Base-by-base conservation (phyloP, 345 rosid species). In the Populus tremula region DNA sequence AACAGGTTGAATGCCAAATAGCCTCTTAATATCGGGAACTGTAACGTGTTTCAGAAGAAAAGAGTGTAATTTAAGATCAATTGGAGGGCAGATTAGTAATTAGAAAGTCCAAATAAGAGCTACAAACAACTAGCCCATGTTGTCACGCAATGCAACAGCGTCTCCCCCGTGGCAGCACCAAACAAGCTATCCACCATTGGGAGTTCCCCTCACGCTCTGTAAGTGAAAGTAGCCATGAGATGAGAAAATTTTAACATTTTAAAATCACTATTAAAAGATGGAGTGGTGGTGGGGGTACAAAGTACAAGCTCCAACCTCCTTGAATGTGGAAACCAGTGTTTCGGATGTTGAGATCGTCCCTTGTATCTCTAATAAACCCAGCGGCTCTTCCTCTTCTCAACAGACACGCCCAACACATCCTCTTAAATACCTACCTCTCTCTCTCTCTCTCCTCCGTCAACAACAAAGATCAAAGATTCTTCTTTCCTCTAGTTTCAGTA, bases 241-340 rank as follows among this genome's bases (percentile, higher is more conserved):
- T 7, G 8, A 7, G 41, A 38, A 38, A 6, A 18, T 59, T 59
- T 59, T 4, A 23, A 59, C 63, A 23, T 59, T 59, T 59, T 23
- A 2, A 59, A 59, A 59, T 23, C 2, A 59, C 9, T 65, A 65
- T 65, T 65, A 2, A 31, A 31, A 64, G 5, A 20, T 21, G 43
- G 16, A 23, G 4, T 8, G 7, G 20, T 2, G 5, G 18, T 5
- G n/a, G 36, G 16, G 16, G 69, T 29, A 73, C 23, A 59, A 14
- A 35, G 31, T n/a, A 16, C 36, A 77, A 72, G 47, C 38, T 69
- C 66, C 45, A 78, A 36, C 75, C 79, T 76, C 82, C 81, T 67
- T 79, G 80, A 82, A 76, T 76, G 74, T 83, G 84, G 85, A 87
- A 85, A 85, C 87, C 90, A 80, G 82, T 69, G 75, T 78, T 67